These are phyloP conservation scores for Calonectria naviculata DNA, from an alignment of 2,329 filamentous ascomycete species.

Conservation along the genomic window DNA sequence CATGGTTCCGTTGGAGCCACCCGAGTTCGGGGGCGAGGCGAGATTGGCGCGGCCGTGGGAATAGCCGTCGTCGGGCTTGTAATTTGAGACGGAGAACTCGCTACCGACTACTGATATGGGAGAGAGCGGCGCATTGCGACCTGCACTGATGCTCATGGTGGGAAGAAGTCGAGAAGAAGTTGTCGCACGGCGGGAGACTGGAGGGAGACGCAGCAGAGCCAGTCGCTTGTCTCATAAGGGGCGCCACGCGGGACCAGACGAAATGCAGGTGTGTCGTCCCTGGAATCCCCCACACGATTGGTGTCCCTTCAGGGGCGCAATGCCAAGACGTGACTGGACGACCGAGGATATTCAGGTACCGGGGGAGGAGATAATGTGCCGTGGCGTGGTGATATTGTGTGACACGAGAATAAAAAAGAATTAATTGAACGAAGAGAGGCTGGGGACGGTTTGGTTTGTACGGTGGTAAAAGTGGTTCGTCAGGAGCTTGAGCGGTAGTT, in stretches of 20 bases:
- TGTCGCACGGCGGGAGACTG: constrained; percentile 34
- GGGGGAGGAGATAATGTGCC: not conserved
- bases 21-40: constrained; percentile 77
- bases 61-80: constrained; percentile 66
- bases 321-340: constrained; percentile 37
- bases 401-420: not conserved
- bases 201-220: constrained; percentile 38
- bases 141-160: constrained; percentile 68
- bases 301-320: constrained; percentile 38
- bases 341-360: constrained; percentile 31
- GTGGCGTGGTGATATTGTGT: not conserved
- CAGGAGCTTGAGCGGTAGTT: constrained; percentile 19
- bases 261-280: constrained; percentile 39
- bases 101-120: constrained; percentile 86
- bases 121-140: constrained; percentile 80
- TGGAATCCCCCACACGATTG: constrained; percentile 44
- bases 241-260: constrained; percentile 40
- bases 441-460: not conserved
- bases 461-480: constrained; percentile 1
- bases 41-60: constrained; percentile 69
- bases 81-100: constrained; percentile 82
- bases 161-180: constrained; percentile 33
- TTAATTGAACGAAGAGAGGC: not conserved
- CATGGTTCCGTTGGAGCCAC: constrained; percentile 65
- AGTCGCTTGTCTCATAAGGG: constrained; percentile 42